Evolutionary conservation across 371 early-diverging fungal genomes (phyloP), one percentile per base, ranked within the genome.

Genomic region (Homolaphlyctis polyrhiza): DNA sequence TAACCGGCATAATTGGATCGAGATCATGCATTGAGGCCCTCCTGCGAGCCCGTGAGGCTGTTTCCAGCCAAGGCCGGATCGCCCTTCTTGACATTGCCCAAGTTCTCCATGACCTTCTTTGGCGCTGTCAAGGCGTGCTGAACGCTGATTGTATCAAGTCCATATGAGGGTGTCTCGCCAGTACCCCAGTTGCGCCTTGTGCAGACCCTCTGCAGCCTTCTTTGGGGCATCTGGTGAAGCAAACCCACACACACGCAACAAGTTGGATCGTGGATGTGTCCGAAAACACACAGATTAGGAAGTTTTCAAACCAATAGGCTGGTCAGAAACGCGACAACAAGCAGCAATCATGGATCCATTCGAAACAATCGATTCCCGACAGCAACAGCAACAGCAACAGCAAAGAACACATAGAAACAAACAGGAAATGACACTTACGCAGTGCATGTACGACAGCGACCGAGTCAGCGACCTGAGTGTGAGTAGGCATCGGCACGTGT

Each of bases 161-260:
- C 72, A 39, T 63, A 65, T 6, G 23, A 59, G 18, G 66, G 69
- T 5, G 65, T 58, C 66, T 70, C 75, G 35, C 70, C 70, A 18
- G 70, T 72, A 16, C 75, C n/a, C 75, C n/a, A 75, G 68, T 30
- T 63, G 54, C 25, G 61, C 61, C 66, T 69, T 75, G 64, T 69
- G 66, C 30, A 75, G 58, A 13, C 72, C 72, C 54, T 75, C 75
- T 39, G 66, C 47, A 0, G 63, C 30, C 61, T 75, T 71, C 59
- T 72, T 71, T 29, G 75, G 75, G 1, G 71, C 72, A 60, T 65
- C 57, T 32, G 61, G 27, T 28, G 69, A 66, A 35, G 18, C 27
- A 35, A 60, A 39, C n/a, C n/a, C n/a, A n/a, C n/a, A n/a, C n/a
- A n/a, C n/a, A n/a, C n/a, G n/a, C n/a, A n/a, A n/a, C n/a, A n/a